Conservation (phyloP, 768 basidiomycete genomes). For the Tylopilus felleus region DNA sequence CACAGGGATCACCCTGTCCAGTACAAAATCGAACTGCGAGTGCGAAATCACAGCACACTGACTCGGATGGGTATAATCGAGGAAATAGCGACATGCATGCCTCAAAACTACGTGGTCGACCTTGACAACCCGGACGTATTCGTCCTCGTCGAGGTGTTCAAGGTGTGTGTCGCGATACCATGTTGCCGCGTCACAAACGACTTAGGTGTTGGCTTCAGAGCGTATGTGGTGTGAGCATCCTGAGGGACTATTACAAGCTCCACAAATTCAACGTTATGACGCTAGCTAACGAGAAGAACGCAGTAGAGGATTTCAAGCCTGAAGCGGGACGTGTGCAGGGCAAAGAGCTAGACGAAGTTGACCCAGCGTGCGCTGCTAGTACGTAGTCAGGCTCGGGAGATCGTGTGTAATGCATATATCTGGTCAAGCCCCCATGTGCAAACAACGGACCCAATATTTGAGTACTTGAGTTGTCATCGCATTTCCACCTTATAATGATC, state of each 20-base stretch:
- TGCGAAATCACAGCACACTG: constrained; percentile 75
- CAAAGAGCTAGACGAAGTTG: constrained; percentile 9
- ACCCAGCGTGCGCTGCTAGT: not conserved
- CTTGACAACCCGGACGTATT: constrained; percentile 67
- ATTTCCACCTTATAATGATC: too few species aligned
- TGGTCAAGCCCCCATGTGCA: not conserved
- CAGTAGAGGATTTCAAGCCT: constrained; percentile 31
- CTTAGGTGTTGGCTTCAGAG: constrained; percentile 42
- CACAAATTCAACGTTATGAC: constrained; percentile 81
- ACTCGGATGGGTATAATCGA: constrained; percentile 58
- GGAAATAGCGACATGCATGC: constrained; percentile 67
- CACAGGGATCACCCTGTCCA: constrained; percentile 24
- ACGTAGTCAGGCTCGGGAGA: not conserved
- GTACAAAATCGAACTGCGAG: constrained; percentile 80
- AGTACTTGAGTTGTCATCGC: too few species aligned
- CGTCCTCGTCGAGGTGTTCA: constrained; percentile 80
- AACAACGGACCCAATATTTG: not conserved
- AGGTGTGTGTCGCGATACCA: constrained; percentile 49
- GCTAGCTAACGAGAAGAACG: constrained; percentile 53
- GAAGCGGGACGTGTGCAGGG: constrained; percentile 33
- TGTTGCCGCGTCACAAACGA: not conserved
- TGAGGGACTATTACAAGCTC: constrained; percentile 65
- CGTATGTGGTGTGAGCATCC: constrained; percentile 71
- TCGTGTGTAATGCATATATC: not conserved
- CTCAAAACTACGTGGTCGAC: constrained; percentile 63